Percentiles rank a stretch among this genome's conserved stretches.
These are phyloP conservation scores for Achaetomiella virescens DNA, from an alignment of 495 filamentous ascomycete genomes.

Conservation along the genomic window DNA sequence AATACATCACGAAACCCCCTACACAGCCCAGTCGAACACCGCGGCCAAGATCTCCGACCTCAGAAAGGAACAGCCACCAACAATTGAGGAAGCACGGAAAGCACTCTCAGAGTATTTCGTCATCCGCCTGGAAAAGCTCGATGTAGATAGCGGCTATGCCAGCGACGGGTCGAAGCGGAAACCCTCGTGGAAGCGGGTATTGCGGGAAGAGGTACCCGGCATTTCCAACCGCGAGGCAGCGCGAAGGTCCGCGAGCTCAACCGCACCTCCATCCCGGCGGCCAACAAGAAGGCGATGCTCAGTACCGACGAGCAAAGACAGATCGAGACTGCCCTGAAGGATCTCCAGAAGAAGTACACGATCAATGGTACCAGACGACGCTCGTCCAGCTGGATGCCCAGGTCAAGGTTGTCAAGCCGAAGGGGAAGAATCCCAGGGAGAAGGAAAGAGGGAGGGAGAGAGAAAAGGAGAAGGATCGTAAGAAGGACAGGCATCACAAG, in stretches of 20 bases:
- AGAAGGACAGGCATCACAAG: not conserved
- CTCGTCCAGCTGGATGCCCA: conserved; percentile 34
- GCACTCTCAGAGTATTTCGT: conserved; percentile 27
- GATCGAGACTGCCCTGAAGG: conserved; percentile 27
- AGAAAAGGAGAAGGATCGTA: not conserved
- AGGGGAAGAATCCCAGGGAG: conserved; percentile 9
- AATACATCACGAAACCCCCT: not conserved
- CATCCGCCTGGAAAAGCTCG: conserved; percentile 28
- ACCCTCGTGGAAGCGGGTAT: conserved; percentile 27
- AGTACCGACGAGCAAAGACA: conserved; percentile 25
- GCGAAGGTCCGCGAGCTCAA: conserved; percentile 29
- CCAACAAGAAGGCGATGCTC: conserved; percentile 28
- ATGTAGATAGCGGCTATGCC: conserved; percentile 15
- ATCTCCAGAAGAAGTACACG: conserved; percentile 8
- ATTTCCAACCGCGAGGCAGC: conserved; percentile 23
- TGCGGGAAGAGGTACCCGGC: conserved; percentile 17
- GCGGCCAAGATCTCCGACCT: conserved; percentile 16
- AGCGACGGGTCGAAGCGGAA: conserved; percentile 19
- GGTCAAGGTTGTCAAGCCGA: conserved; percentile 6
- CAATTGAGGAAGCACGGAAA: conserved; percentile 26
- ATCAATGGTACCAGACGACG: conserved; percentile 24
- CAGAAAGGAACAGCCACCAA: conserved; percentile 8
- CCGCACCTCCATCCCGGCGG: conserved; percentile 8
- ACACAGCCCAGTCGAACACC: not conserved
- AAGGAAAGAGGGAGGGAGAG: conserved; percentile 1